Evolutionary conservation across 2,329 filamentous ascomycete species (phyloP), one percentile per base, ranked within the genome.

Genomic region (Penicillium sp.): DNA sequence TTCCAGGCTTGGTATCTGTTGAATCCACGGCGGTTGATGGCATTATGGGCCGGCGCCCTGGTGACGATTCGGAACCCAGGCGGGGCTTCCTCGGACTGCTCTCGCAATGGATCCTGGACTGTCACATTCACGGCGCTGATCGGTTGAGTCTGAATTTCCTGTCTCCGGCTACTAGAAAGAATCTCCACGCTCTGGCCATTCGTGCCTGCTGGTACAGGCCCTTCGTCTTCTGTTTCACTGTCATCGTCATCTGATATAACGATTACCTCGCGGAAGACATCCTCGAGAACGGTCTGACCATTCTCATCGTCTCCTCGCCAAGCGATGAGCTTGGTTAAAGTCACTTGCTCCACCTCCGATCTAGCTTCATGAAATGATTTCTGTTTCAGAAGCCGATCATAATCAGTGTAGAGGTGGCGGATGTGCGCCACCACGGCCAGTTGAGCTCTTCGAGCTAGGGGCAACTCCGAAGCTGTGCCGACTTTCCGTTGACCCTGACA

Each of bases 251-350:
- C 84, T 55, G 86, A 85, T 57, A 88, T 83, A 55, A 88, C 82
- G 65, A 88, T 87, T 59, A 87, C 83, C 71, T 88, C 86, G 52
- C 84, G 82, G 55, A 88, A 84, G 34, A 86, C 83, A 65, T 88
- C 85, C 68, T 88, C 85, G 22, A 87, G 76, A 54, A 84, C 83
- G 45, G 78, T 76, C 53, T 77, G 77, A 69, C 70, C 82, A 75
- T 71, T 80, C 61, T 84, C 82, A 67, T 83, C 80, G 70, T 88
- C 84, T 49, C 86, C 86, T 59, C 85, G 80, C 86, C 86, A 89
- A 70, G 86, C 81, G 54, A 86, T 81, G 47, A 89, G 74, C 68
- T 83, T 85, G 22, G 81, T 78, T 22, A 88, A 74, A 49, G 81
- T 84, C 5, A 77, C 74, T 54, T 82, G 80, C 71, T 88, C 84